Conservation (phyloP, 1,284 basidiomycete genomes). For the Apiotrichum siamense region DNA sequence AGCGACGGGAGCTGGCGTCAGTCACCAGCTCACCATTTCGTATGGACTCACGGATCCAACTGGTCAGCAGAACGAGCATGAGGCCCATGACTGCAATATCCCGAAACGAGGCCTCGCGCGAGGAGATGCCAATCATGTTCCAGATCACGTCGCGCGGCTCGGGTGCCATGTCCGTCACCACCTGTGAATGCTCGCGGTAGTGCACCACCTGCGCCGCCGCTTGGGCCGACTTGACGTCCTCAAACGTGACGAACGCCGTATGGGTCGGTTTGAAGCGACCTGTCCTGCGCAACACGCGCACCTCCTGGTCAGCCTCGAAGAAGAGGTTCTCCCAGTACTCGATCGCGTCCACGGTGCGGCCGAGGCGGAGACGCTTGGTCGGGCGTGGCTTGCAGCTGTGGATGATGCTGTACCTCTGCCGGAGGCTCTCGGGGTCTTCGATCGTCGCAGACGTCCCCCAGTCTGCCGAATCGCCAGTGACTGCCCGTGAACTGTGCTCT, state of each 20-base stretch:
- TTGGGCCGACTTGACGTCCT: slow-evolving; percentile 90
- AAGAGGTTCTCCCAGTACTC: slow-evolving; percentile 75
- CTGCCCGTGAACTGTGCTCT: slow-evolving; percentile 14
- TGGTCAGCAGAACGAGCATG: slow-evolving; percentile 66
- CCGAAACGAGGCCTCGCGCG: slow-evolving; percentile 57
- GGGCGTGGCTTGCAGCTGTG: slow-evolving; percentile 33
- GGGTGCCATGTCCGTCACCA: slow-evolving; percentile 69
- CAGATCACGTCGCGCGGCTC: slow-evolving; percentile 96
- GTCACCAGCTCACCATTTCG: not conserved
- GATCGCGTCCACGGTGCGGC: slow-evolving; percentile 68
- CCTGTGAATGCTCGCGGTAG: slow-evolving; percentile 61
- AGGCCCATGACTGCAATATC: slow-evolving; percentile 63
- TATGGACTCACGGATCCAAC: slow-evolving; percentile 58
- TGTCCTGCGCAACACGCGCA: slow-evolving; percentile 39
- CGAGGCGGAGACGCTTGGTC: slow-evolving; percentile 33
- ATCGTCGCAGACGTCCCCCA: not conserved
- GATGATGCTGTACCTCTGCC: slow-evolving; percentile 21
- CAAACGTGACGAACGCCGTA: slow-evolving; percentile 93
- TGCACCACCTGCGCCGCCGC: slow-evolving; percentile 82
- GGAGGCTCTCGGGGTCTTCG: slow-evolving; percentile 14
- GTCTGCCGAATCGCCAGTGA: slow-evolving; percentile 49
- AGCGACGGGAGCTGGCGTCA: slow-evolving; percentile 63
- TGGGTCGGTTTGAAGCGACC: slow-evolving; percentile 69
- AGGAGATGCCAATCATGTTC: slow-evolving; percentile 72
- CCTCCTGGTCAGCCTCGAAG: slow-evolving; percentile 68